Base-by-base conservation (phyloP, 768 basidiomycete species). In the Tricholoma furcatifolium region DNA sequence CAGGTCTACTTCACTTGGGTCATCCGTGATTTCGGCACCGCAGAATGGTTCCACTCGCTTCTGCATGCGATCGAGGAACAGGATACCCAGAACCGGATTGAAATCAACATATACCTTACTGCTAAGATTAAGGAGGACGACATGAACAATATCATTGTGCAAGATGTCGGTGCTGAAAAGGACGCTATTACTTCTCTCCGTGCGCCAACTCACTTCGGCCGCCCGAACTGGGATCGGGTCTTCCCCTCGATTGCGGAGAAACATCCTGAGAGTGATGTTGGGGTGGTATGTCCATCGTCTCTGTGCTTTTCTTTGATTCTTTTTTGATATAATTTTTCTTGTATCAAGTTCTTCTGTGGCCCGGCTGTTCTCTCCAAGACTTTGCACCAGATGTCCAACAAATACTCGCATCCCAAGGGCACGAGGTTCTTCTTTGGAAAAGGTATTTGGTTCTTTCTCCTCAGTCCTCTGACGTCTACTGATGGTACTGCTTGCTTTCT, bases 1-100 rank as follows among this genome's bases (percentile, higher is more conserved):
- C 23, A 78, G 79, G 85, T 91, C 43, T 93, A 93, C 76, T 93
- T 95, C 67, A 91, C 90, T 14, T 95, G 93, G 93, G 92, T 95
- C 63, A 96, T 96, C 66, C 88, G 91, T 60, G 93, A 95, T 68
- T 93, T 92, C 63, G 90, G 88, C 56, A 80, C 81, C 35, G 90
- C 91, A 4, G 91, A 92, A 66, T 93, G 91, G 91, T 96, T 97
- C 83, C 92, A 95, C 71, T 91, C 90, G 6, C 82, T 98, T 27
- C 75, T 98, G 54, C 84, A 91, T 60, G 94, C 95, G 18, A 90
- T 96, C 59, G 94, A 97, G 67, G 92, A 92, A 59, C 92, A 97
- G 66, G 95, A 98, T 64, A 80, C 79, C 9, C 82, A 84, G 67
- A 85, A 88, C 66, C 72, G 84, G 56, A 95, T 95, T 57, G 94